Base-by-base conservation (phyloP, 2,329 filamentous ascomycete species). In the Ceratocystis lukuohia region DNA sequence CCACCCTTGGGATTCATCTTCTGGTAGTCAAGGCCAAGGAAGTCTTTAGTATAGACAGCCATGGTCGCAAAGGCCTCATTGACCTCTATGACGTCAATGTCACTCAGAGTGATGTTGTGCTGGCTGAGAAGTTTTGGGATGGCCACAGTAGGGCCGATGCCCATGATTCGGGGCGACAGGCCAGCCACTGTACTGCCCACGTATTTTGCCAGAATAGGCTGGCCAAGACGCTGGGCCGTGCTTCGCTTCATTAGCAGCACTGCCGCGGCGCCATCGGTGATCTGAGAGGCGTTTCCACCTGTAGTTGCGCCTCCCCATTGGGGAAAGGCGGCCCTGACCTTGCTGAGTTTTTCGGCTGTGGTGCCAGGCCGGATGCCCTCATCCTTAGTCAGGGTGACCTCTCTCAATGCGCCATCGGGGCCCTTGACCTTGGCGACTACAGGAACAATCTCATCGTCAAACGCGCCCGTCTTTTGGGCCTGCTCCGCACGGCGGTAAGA, bases 41-140 rank as follows among this genome's bases (percentile, higher is more conserved):
- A 84, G 72, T 91, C 82, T 66, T 88, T 78, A 78, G 91, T 96
- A 83, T 96, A 97, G 37, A 96, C 92, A 1, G 91, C 92, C 94
- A 97, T 97, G 64, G 89, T 94, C 25, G 92, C 93, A 73, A 99
- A 99, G 1, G 94, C 94, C 82, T 99, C 94, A 80, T 99, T 99
- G 74, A 99, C 78, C 82, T 97, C 94, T 71, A 93, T 81, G 45
- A 97, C 82, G 73, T 99, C 94, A 69, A 94, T 84, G 72, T 97
- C 94, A 68, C 87, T 83, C 65, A 96, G 79, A 28, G 82, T 84
- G 69, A 99, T 77, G 76, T 88, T 85, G 82, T 88, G 86, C 78
- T 94, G 87, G 73, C 77, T 77, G 59, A 99, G 83, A 37, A 99
- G 85, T 84, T 99, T 99, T 69, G 85, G 85, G 69, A 88, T 87